These are phyloP conservation scores for Agrocybe praecox DNA, from an alignment of 768 basidiomycete genomes.

Conservation along the genomic window DNA sequence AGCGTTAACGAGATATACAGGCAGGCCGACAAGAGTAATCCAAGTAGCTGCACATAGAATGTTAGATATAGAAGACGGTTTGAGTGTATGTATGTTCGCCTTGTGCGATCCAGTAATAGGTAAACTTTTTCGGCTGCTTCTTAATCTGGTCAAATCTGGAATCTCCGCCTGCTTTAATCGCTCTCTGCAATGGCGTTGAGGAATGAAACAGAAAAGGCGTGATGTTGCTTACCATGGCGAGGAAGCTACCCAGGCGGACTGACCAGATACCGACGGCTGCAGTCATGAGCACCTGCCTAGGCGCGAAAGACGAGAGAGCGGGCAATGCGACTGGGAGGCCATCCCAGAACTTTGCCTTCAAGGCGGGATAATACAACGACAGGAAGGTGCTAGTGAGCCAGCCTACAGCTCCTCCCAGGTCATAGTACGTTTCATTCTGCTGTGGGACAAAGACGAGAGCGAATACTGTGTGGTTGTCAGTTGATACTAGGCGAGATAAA, in stretches of 20 bases:
- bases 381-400: slow-evolving; percentile 63
- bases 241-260: slow-evolving; percentile 60
- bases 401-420: slow-evolving; percentile 65
- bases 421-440: slow-evolving; percentile 67
- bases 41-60: slow-evolving; percentile 49
- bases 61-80: background rate
- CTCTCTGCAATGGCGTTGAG: slow-evolving; percentile 24
- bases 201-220: background rate
- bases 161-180: slow-evolving; percentile 59
- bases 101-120: slow-evolving; percentile 64
- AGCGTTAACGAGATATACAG: slow-evolving; percentile 65
- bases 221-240: slow-evolving; percentile 44
- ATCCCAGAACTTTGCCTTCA: slow-evolving; percentile 51
- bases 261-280: slow-evolving; percentile 64
- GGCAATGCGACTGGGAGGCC: slow-evolving; percentile 40
- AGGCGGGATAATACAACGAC: slow-evolving; percentile 63
- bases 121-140: slow-evolving; percentile 42
- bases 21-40: slow-evolving; percentile 69
- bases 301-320: slow-evolving; percentile 49
- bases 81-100: slow-evolving; percentile 29
- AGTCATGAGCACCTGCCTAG: slow-evolving; percentile 61
- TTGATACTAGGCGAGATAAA: background rate
- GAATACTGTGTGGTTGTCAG: slow-evolving; percentile 35
- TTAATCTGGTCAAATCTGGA: slow-evolving; percentile 65
- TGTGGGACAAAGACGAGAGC: slow-evolving; percentile 67